Evolutionary conservation across 768 basidiomycete species (phyloP).

Genomic region (Collybiopsis confluens): DNA sequence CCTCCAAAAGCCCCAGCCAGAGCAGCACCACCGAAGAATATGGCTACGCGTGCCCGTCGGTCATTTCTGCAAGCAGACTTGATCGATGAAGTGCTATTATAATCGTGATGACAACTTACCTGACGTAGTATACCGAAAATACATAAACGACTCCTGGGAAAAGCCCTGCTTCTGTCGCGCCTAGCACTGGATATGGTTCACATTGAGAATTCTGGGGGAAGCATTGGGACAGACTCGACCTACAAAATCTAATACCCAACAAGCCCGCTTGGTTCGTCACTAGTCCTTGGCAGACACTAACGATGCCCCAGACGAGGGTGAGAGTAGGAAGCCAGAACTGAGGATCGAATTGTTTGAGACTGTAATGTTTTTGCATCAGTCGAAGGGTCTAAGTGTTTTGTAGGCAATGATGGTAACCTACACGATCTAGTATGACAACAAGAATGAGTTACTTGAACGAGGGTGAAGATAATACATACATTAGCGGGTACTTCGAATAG

Average conservation of each 20-base stretch:
- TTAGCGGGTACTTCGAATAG: constrained; percentile 59
- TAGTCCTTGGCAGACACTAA: constrained; percentile 51
- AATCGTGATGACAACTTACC: constrained; percentile 20
- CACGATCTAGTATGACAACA: constrained; percentile 32
- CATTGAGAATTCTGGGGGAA: neutral
- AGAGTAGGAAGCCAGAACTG: constrained; percentile 56
- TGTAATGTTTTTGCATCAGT: constrained; percentile 12
- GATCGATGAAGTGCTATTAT: neutral
- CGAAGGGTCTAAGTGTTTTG: neutral
- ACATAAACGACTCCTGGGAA: constrained; percentile 51
- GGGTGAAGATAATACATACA: constrained; percentile 21
- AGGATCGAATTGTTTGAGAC: constrained; percentile 54
- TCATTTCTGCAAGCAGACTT: constrained; percentile 37
- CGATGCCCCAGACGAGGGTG: constrained; percentile 57
- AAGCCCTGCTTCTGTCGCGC: constrained; percentile 54
- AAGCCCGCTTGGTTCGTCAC: constrained; percentile 49
- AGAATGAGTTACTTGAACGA: neutral
- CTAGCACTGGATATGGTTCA: constrained; percentile 30
- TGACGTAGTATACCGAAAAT: constrained; percentile 43
- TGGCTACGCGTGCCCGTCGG: constrained; percentile 55
- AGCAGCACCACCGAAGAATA: constrained; percentile 60
- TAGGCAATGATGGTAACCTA: constrained; percentile 14
- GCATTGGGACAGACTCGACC: constrained; percentile 25
- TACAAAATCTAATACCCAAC: constrained; percentile 45
- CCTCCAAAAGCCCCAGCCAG: constrained; percentile 64